Evolutionary conservation across 2,329 filamentous ascomycete species (phyloP), one percentile per base, ranked within the genome.

Genomic region (Diaporthe eres): DNA sequence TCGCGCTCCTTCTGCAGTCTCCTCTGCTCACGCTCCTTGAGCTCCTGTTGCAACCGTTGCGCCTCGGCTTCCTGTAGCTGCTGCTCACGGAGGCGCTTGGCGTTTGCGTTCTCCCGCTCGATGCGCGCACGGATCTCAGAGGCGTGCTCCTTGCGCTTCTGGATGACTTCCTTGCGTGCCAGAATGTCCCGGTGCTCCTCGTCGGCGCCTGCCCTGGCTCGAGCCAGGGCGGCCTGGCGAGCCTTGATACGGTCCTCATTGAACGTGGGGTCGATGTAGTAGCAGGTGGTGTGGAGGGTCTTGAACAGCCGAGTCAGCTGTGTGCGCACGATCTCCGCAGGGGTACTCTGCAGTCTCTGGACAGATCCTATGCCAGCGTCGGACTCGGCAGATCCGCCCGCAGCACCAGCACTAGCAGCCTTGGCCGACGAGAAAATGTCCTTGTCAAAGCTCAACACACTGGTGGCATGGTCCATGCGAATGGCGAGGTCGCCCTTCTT

Each of bases 401-500:
- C 91, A 79, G 95, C 95, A 78, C 96, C 95, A 78, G 94, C 90
- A 85, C 98, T 95, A 77, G 95, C 91, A 79, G 96, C 95, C 89
- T 98, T 98, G 82, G 96, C 93, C 22, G 97, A 98, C 49, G 97
- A 98, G 89, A 99, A 98, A 79, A 99, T 95, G 84, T 99, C 97
- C 73, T 95, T 97, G 85, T 99, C 97, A 81, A 99, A 99, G 84
- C 95, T 98, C 77, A 99, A 91, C 68, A 98, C 94, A 77, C 97
- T 95, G 72, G 96, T 96, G 77, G 95, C 95, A 83, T 99, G 97
- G 83, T 98, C 95, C 86, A 98, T 95, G 77, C 97, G 95, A 81
- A 99, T 97, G 72, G 97, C 94, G 61, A 99, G 90, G 81, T 99
- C 97, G 75, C 97, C 97, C 91, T 99, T 99, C 92, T 99, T 99